Conservation (phyloP, 768 basidiomycete species). For the Mycena floridula region DNA sequence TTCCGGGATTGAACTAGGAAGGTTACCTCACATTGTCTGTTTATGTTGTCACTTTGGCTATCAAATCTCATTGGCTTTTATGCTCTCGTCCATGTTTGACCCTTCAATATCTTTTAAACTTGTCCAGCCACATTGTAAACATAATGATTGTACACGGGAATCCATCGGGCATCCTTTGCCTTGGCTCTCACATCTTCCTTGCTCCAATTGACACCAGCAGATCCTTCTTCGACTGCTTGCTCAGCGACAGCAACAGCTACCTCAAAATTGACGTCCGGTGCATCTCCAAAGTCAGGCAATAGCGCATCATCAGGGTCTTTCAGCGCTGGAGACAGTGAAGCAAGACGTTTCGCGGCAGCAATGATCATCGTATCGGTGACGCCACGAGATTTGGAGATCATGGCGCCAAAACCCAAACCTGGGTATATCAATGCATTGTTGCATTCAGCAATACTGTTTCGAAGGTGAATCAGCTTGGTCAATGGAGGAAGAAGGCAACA, state of each 20-base stretch:
- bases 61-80: no score
- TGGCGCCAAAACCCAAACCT: slow-evolving; percentile 77
- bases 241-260: slow-evolving; percentile 79
- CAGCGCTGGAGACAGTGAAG: slow-evolving; percentile 68
- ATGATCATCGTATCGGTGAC: slow-evolving; percentile 89
- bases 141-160: slow-evolving; percentile 59
- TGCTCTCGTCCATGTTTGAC: no score
- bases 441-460: slow-evolving; percentile 60
- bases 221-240: slow-evolving; percentile 70
- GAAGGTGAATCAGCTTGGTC: neutral
- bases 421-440: slow-evolving; percentile 83
- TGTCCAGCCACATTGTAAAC: slow-evolving; percentile 55
- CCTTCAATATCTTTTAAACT: no score
- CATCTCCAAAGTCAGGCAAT: slow-evolving; percentile 71
- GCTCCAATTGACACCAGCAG: slow-evolving; percentile 51
- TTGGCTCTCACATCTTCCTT: slow-evolving; percentile 49
- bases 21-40: no score
- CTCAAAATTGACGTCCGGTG: slow-evolving; percentile 70
- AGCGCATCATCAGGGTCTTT: slow-evolving; percentile 66
- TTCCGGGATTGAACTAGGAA: slow-evolving; percentile 22
- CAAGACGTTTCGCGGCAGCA: slow-evolving; percentile 69
- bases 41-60: no score
- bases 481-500: slow-evolving; percentile 17
- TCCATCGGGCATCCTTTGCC: slow-evolving; percentile 51
- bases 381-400: slow-evolving; percentile 54